Base-by-base conservation (phyloP, 495 filamentous ascomycete species). In the Thermothielavioides terrestris region DNA sequence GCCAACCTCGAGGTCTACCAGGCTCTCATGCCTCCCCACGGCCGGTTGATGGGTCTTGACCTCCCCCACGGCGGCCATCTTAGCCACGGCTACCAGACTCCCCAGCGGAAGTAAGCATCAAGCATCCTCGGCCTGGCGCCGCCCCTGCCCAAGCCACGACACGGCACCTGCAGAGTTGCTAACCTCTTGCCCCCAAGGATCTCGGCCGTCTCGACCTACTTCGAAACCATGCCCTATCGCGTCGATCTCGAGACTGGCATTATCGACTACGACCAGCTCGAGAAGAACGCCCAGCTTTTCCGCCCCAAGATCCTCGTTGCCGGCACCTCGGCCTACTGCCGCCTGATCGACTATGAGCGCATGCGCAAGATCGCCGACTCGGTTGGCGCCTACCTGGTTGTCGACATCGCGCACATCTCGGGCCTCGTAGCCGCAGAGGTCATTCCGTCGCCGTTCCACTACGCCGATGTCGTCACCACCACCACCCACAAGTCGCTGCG, bases 401-500 rank as follows among this genome's bases (percentile, higher is more conserved):
- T 91, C 41, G 94, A 99, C 61, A 99, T 99, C 85, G 94, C 94
- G 42, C 94, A 99, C 71, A 97, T 99, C 65, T 97, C 94, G 15
- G 94, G 94, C 57, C 78, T 99, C 39, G 85, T 97, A 47, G 87
- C 94, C 55, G 86, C 87, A 52, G 88, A 84, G 58, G 91, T 94
- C 62, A 95, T 97, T 59, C 88, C 91, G 53, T 88, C 87, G 46
- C 94, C 94, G 23, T 99, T 99, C 75, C 76, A 83, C 56, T 78
- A 95, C 61, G 89, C 91, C 50, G 94, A 97, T 68, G 86, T 99
- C 47, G 94, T 99, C 49, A 99, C 94, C 53, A 99, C 94, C 49
- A 99, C 94, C 50, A 99, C 94, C 42, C 94, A 99, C 82, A 99
- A 99, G 81, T 95, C 90, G 42, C 86, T 99, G 61, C 88, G 94